A percentile compares a stretch with the other conserved stretches of the same genome.
phyloP scores from a whole-genome alignment of 345 rosid species.

The Firmiana major region DNA sequence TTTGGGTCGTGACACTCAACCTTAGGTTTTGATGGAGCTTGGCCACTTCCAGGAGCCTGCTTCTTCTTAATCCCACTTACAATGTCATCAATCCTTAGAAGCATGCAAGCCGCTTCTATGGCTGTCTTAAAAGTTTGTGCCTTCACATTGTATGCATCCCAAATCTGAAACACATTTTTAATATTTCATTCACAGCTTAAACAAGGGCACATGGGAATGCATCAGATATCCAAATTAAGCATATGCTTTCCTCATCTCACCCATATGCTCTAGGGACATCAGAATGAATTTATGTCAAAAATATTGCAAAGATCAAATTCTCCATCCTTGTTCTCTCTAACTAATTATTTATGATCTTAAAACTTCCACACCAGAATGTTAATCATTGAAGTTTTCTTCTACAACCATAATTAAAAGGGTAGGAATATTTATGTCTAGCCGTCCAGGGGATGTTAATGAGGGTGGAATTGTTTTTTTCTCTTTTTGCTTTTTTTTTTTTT shows the following conservation, averaged over 20 bases:
- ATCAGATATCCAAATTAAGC: background rate
- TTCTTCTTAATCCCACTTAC: slow-evolving; percentile 97
- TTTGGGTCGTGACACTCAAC: too few relatives aligned
- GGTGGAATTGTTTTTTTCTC: background rate
- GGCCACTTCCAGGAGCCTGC: slow-evolving; percentile 78
- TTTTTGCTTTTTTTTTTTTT: too few relatives aligned
- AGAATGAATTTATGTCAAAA: background rate
- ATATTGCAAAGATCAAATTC: background rate
- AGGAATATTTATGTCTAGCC: background rate
- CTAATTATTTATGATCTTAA: background rate
- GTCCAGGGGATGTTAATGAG: background rate
- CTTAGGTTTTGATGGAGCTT: slow-evolving; percentile 49
- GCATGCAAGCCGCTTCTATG: slow-evolving; percentile 93
- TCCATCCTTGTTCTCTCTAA: background rate
- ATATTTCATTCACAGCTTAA: background rate
- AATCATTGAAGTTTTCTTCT: background rate
- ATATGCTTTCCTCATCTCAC: background rate
- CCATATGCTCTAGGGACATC: background rate
- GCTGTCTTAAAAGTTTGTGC: slow-evolving; percentile 95
- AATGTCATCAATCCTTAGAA: slow-evolving; percentile 87
- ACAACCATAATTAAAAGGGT: background rate
- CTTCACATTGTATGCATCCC: slow-evolving; percentile 96
- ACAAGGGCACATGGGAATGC: background rate
- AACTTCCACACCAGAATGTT: too few relatives aligned
- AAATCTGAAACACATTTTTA: slow-evolving; percentile 44